Evolutionary conservation across 176 grass and related monocot genomes (phyloP).

Genomic region (Alloteropsis semialata): DNA sequence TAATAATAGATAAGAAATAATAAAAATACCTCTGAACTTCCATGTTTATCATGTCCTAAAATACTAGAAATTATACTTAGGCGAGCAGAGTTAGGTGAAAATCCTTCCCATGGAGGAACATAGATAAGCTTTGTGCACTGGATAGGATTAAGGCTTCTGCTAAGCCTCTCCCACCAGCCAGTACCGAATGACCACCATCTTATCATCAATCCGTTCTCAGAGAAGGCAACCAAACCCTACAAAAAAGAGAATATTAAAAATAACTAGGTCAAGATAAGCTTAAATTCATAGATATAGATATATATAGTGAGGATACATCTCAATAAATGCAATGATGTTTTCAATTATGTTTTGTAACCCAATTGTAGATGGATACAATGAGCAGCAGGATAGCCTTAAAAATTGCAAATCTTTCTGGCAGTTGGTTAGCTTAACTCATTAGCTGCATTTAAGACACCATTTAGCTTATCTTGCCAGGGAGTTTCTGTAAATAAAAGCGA

Average conservation of each 20-base stretch:
- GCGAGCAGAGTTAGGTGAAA: constrained; percentile 88
- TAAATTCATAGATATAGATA: not conserved
- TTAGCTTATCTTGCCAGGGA: not conserved
- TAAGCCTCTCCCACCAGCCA: constrained; percentile 97
- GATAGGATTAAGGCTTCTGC: constrained; percentile 80
- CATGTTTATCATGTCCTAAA: constrained; percentile 55
- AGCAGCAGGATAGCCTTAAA: not conserved
- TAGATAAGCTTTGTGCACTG: constrained; percentile 98
- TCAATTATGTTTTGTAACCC: not conserved
- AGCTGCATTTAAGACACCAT: not conserved
- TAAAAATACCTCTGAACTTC: constrained; percentile 59
- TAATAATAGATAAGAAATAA: not conserved
- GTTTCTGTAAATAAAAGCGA: not conserved
- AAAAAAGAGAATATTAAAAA: not conserved
- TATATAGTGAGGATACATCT: constrained; percentile 1
- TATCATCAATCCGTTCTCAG: constrained; percentile 98
- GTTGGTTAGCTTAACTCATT: not conserved
- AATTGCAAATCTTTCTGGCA: not conserved
- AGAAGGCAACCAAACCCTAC: constrained; percentile 91
- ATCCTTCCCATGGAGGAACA: constrained; percentile 97
- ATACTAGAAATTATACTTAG: constrained; percentile 83
- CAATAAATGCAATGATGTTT: constrained; percentile 12
- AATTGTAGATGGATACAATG: not conserved
- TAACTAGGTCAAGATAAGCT: constrained; percentile 8
- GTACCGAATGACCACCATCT: constrained; percentile 97